phyloP scores from a whole-genome alignment of 2,329 filamentous ascomycete species.

The Onygenales sp. region DNA sequence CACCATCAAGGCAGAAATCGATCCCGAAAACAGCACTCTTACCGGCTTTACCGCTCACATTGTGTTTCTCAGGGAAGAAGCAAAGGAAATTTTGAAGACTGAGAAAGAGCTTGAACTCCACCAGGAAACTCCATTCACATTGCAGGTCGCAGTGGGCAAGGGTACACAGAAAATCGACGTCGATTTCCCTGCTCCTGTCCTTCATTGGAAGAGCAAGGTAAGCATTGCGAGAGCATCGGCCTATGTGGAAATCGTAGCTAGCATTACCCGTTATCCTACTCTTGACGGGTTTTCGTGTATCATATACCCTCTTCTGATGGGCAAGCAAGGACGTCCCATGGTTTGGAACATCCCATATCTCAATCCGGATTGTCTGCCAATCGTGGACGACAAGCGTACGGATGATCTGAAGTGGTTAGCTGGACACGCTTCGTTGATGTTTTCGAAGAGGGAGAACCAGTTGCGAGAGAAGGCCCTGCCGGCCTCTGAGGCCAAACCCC shows the following conservation, averaged over 20 bases:
- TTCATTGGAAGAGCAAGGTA: constrained; percentile 11
- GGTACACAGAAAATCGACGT: constrained; percentile 5
- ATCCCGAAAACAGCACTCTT: constrained; percentile 4
- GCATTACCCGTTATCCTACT: not conserved
- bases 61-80: constrained; percentile 3
- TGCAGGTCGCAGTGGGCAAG: constrained; percentile 8
- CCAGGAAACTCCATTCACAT: constrained; percentile 10
- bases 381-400: constrained; percentile 10
- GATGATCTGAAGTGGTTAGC: constrained; percentile 14
- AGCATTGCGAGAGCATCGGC: constrained; percentile 22
- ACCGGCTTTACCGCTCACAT: constrained; percentile 8
- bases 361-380: constrained; percentile 15
- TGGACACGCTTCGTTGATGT: constrained; percentile 12
- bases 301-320: constrained; percentile 9
- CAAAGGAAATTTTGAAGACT: constrained; percentile 5
- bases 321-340: constrained; percentile 7
- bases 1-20: constrained; percentile 4
- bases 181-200: constrained; percentile 17
- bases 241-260: constrained; percentile 21
- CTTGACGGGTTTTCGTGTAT: constrained; percentile 9
- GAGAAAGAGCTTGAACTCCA: constrained; percentile 3
- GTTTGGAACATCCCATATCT: constrained; percentile 16
- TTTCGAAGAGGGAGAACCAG: constrained; percentile 13
- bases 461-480: constrained; percentile 3
- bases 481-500: constrained; percentile 1